Conservation (phyloP, 2,329 filamentous ascomycete species). For the Scedosporium apiospermum region DNA sequence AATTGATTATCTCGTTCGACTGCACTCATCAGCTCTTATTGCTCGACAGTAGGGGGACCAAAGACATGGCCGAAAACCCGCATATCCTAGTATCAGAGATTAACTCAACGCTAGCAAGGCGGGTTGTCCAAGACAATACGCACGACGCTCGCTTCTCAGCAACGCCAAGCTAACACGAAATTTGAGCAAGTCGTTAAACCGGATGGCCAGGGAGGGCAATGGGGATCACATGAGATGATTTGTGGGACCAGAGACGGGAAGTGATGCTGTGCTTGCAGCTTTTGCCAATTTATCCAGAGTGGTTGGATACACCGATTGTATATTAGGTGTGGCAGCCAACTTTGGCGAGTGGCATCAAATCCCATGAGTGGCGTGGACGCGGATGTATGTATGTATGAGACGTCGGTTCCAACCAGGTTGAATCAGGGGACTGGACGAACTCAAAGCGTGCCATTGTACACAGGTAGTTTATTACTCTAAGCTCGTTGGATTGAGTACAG, state of each 20-base stretch:
- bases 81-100: not conserved
- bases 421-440: not conserved
- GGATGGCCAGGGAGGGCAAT: not conserved
- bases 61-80: not conserved
- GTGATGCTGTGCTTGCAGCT: not conserved
- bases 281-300: conserved; percentile 5
- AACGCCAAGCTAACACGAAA: conserved; percentile 1
- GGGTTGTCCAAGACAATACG: not conserved
- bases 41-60: not conserved
- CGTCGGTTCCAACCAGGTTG: not conserved
- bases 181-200: not conserved
- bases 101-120: not conserved
- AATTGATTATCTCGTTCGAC: not conserved
- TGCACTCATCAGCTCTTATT: not conserved
- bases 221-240: conserved; percentile 1
- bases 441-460: too few species aligned
- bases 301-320: conserved; percentile 3
- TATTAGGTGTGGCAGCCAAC: conserved; percentile 4
- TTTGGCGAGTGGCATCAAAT: not conserved
- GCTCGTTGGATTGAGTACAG: too few species aligned
- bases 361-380: not conserved
- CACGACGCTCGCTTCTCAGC: not conserved
- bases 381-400: not conserved
- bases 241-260: not conserved
- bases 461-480: not conserved